A percentile compares a stretch with the other conserved stretches of the same genome.
These are phyloP conservation scores for Kewa caespitosa DNA, from an alignment of 179 eudicot genomes.

Conservation along the genomic window DNA sequence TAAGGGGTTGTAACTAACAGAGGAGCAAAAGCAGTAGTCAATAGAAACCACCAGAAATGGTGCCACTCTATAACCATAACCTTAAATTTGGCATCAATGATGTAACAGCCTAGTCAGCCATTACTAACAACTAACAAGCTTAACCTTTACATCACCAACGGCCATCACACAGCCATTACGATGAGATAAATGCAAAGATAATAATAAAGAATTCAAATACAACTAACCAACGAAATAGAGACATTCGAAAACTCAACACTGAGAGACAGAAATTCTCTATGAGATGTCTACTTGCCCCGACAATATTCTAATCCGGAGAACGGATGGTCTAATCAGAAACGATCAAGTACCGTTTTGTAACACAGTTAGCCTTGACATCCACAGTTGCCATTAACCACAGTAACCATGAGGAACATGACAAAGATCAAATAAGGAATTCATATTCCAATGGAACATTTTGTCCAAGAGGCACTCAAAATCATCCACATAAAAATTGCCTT, in stretches of 20 bases:
- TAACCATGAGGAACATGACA: no score
- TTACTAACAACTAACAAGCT: no score
- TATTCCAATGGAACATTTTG: not conserved
- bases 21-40: not conserved
- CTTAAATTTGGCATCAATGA: not conserved
- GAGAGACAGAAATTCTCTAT: not conserved
- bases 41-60: not conserved
- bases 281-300: not conserved
- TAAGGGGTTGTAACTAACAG: conserved; percentile 64
- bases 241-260: not conserved
- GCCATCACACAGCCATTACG: no score
- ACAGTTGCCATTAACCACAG: not conserved
- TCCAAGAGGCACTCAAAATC: not conserved
- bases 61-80: not conserved
- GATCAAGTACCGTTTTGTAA: not conserved
- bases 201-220: no score
- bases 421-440: no score
- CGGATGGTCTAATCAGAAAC: no score
- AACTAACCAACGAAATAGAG: not conserved
- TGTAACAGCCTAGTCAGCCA: not conserved
- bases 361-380: not conserved
- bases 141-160: not conserved
- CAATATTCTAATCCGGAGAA: not conserved
- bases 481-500: no score
- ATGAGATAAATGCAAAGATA: no score